These are phyloP conservation scores for Plectosphaerella plurivora DNA, from an alignment of 2,329 filamentous ascomycete species.

Conservation along the genomic window DNA sequence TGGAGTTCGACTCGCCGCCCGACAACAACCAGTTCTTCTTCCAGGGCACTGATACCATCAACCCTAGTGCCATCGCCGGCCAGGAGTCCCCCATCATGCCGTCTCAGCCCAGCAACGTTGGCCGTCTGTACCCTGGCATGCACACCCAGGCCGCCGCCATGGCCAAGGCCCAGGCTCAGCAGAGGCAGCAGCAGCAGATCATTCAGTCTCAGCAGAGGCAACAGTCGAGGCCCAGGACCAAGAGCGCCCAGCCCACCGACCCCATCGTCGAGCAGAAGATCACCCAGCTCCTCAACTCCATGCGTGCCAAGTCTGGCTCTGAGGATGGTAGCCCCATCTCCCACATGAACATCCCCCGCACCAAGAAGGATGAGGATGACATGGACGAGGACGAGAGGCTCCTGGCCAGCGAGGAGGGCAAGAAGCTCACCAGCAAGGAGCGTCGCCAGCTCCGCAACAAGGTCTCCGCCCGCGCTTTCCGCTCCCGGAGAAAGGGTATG, in stretches of 20 bases:
- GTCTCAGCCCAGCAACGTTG: constrained; percentile 51
- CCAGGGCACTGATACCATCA: constrained; percentile 48
- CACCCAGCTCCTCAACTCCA: constrained; percentile 84
- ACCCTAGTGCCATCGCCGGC: constrained; percentile 67
- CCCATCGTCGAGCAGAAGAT: constrained; percentile 88
- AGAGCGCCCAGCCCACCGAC: constrained; percentile 52
- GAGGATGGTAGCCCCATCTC: constrained; percentile 36
- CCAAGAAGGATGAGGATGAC: constrained; percentile 92
- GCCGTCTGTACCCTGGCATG: constrained; percentile 87
- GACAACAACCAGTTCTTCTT: constrained; percentile 64
- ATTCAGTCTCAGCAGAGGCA: constrained; percentile 40
- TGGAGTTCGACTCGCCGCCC: constrained; percentile 43
- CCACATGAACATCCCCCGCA: constrained; percentile 64
- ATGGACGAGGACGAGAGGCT: constrained; percentile 98
- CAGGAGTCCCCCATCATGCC: constrained; percentile 49
- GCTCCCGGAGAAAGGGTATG: constrained; percentile 95
- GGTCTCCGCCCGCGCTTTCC: constrained; percentile 95
- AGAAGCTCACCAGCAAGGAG: constrained; percentile 98
- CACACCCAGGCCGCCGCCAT: constrained; percentile 85
- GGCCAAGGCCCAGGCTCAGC: constrained; percentile 66
- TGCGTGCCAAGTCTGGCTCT: constrained; percentile 69
- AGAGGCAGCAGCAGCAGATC: constrained; percentile 54
- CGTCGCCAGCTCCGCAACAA: constrained; percentile 97
- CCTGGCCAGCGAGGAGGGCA: constrained; percentile 93
- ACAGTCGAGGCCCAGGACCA: constrained; percentile 40